Evolutionary conservation across 305 asterid genomes (phyloP).

Genomic region (Solanum hybrid): DNA sequence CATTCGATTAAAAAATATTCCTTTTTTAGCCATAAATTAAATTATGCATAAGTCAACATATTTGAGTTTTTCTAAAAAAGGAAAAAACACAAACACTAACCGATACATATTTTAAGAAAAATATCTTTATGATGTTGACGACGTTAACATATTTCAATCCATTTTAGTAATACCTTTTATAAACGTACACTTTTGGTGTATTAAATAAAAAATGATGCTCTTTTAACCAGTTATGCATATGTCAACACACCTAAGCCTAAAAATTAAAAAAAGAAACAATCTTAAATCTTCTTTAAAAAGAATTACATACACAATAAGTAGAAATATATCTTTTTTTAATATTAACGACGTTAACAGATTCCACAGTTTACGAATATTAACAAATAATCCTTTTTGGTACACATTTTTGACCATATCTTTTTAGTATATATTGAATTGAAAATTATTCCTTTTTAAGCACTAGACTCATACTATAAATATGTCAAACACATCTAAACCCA

Average conservation of each 20-base stretch:
- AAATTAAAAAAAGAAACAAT: no score
- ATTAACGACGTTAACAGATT: background rate
- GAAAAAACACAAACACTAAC: background rate
- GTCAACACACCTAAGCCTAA: background rate
- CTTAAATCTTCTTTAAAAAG: no score
- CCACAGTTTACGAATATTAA: background rate
- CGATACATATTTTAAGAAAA: background rate
- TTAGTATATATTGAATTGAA: background rate
- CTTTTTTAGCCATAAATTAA: background rate
- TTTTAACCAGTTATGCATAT: accelerated
- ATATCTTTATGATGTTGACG: background rate
- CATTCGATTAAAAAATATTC: background rate
- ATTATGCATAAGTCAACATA: background rate
- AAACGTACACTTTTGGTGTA: background rate
- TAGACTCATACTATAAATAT: background rate
- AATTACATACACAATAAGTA: background rate
- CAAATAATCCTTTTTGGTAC: background rate
- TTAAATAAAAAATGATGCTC: background rate
- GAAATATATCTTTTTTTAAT: background rate
- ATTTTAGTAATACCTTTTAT: no score
- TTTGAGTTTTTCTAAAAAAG: background rate
- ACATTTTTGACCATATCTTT: background rate
- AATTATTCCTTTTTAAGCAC: background rate
- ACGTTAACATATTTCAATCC: background rate
- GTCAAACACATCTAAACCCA: background rate